Evolutionary conservation across 1,284 basidiomycete genomes (phyloP), one percentile per base, ranked within the genome.

Genomic region (Pseudozyma sp.): DNA sequence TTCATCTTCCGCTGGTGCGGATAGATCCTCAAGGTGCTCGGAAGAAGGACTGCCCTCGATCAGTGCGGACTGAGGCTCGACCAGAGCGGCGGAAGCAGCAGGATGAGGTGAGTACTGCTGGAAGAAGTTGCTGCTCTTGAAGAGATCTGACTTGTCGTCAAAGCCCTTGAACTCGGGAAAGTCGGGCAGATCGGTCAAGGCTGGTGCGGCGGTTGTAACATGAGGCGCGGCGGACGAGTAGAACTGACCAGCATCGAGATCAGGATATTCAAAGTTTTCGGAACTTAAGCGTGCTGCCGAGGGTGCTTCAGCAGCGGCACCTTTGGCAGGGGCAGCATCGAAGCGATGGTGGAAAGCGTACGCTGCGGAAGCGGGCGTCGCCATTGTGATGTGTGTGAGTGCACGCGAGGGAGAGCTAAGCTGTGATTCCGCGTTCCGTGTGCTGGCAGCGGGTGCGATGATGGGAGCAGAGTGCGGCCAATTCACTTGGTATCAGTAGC

Each of bases 341-440:
- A 75, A 75, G 59, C 72, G 63, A 45, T 70, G 59, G 18, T 75
- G 72, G 21, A 70, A 75, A 51, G 68, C 67, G 34, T 70, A 60
- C 8, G 57, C 67, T 13, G 72, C 58, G 5, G 67, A 61, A 39
- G 54, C 59, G 9, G 72, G 63, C 11, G 72, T 43, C 14, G 72
- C 67, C 72, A 75, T 75, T 10, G 13, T 70, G 56, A 13, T 36
- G 8, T 39, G 39, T 31, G 18, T 52, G 13, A 21, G 13, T 47
- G 44, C 6, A 25, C 19, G 51, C 36, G 40, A 31, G 25, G 25
- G 25, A 31, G 25, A 31, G 25, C 25, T 31, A 6, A 31, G 25
- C 25, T 31, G 25, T 31, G 25, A 31, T 31, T 31, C 25, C 25
- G 25, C 25, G 3, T 31, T 31, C 25, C 3, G 25, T 31, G 6